Conservation (phyloP, 805 yeast genomes). For the Monosporozyma unispora region DNA sequence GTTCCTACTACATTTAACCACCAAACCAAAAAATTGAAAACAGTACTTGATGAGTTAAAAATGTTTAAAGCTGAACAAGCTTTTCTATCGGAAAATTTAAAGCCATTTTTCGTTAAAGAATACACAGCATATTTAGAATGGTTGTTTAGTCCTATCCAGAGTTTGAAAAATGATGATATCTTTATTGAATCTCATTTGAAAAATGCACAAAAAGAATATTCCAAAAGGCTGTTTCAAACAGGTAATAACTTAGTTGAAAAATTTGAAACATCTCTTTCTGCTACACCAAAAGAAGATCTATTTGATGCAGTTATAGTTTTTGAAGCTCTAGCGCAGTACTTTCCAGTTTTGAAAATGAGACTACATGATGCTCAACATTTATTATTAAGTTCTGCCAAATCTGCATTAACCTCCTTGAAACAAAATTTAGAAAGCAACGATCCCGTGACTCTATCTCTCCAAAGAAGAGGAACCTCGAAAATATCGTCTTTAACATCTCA, state of each 20-base stretch:
- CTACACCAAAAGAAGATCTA: slow-evolving; percentile 38
- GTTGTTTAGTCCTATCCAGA: slow-evolving; percentile 36
- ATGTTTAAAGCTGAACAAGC: slow-evolving; percentile 46
- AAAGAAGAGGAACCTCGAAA: slow-evolving; percentile 33
- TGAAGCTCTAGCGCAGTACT: slow-evolving; percentile 35
- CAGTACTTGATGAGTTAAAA: slow-evolving; percentile 25
- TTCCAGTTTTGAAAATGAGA: slow-evolving; percentile 50
- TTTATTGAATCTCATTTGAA: slow-evolving; percentile 28
- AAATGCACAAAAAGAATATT: slow-evolving; percentile 35
- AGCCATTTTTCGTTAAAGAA: slow-evolving; percentile 15
- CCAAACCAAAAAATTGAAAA: slow-evolving; percentile 36
- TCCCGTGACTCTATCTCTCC: background rate
- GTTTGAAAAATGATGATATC: slow-evolving; percentile 33
- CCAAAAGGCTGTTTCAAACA: slow-evolving; percentile 34
- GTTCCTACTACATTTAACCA: slow-evolving; percentile 5
- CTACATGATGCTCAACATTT: slow-evolving; percentile 50
- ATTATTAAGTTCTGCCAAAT: slow-evolving; percentile 40
- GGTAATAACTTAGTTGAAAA: slow-evolving; percentile 39
- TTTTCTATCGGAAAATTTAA: slow-evolving; percentile 35
- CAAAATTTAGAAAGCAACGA: slow-evolving; percentile 21
- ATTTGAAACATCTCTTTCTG: slow-evolving; percentile 33
- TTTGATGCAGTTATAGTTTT: slow-evolving; percentile 43
- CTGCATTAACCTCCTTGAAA: slow-evolving; percentile 39
- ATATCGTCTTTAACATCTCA: slow-evolving; percentile 44
- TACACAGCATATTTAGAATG: slow-evolving; percentile 28